Percentiles rank a stretch among this genome's conserved stretches.
Conservation (phyloP, 108 stramenopile genomes). For the Pseudonitzschia multiseries region DNA sequence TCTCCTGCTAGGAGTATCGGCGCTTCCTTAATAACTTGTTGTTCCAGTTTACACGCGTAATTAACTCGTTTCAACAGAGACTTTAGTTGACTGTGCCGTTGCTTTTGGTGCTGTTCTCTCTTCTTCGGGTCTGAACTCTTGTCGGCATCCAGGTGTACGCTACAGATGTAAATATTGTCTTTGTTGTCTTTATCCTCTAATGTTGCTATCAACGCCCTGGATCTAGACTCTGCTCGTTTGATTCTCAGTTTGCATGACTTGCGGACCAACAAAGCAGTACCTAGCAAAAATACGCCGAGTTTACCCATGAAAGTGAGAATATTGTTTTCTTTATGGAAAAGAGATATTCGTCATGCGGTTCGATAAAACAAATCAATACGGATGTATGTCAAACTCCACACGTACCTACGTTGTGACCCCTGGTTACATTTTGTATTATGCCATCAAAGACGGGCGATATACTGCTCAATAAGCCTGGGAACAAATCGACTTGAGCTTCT, state of each 20-base stretch:
- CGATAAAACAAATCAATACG: background rate
- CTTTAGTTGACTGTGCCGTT: slow-evolving; percentile 40
- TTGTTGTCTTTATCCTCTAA: slow-evolving; percentile 9
- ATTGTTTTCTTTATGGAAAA: background rate
- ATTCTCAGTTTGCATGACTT: slow-evolving; percentile 13
- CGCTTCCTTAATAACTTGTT: slow-evolving; percentile 19
- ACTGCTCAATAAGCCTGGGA: slow-evolving; percentile 18
- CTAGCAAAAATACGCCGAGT: background rate
- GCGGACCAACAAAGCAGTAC: slow-evolving; percentile 30
- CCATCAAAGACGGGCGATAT: slow-evolving; percentile 25
- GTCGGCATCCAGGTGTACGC: slow-evolving; percentile 51
- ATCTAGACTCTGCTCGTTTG: slow-evolving; percentile 37
- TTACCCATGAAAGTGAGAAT: background rate
- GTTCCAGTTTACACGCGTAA: slow-evolving; percentile 19
- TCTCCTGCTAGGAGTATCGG: slow-evolving; percentile 42
- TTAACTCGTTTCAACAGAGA: slow-evolving; percentile 46
- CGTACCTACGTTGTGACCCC: slow-evolving; percentile 32
- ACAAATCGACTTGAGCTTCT: slow-evolving; percentile 56
- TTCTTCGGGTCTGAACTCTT: slow-evolving; percentile 10
- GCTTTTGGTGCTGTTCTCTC: slow-evolving; percentile 24
- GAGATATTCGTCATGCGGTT: background rate
- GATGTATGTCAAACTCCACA: no score
- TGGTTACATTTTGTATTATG: slow-evolving; percentile 37
- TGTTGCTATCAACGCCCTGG: slow-evolving; percentile 34
- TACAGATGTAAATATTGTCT: slow-evolving; percentile 30